Base-by-base conservation (phyloP, 2,329 filamentous ascomycete species). In the Nothophoma quercina region DNA sequence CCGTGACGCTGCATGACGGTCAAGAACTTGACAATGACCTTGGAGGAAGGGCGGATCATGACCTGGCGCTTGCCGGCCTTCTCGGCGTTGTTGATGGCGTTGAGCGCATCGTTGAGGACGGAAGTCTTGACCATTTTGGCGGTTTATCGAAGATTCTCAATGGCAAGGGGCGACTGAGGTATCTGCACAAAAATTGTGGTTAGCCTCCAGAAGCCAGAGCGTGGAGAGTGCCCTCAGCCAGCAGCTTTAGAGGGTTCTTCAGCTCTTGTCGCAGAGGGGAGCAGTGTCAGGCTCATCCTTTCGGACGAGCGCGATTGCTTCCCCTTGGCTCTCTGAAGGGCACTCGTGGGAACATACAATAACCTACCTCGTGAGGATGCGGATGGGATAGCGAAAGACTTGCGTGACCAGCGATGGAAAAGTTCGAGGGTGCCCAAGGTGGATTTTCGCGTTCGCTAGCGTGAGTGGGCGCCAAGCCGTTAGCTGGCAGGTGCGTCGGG, bases 11-110 rank as follows among this genome's bases (percentile, higher is more conserved):
- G 95, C 95, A 99, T 99, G 80, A 98, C 93, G 78, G 86, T 86
- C 78, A 99, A 86, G 88, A 98, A 99, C 88, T 98, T 98, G 76
- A 99, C 98, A 75, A 99, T 99, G 85, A 99, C 95, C 90, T 99
- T 99, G 81, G 95, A 98, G 80, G 87, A 90, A 73, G 96, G 95
- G 76, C 93, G 88, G 86, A 99, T 97, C 80, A 99, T 77, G 78
- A 98, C 95, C 85, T 99, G 95, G 78, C 95, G 93, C 90, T 98
- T 98, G 84, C 95, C 95, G 73, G 90, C 85, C 90, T 99, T 98
- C 88, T 99, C 96, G 86, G 95, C 95, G 82, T 99, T 99, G 92
- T 99, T 99, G 89, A 99, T 98, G 85, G 88, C 69, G 58, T 96
- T 96, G 76, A 97, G 90, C 79, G 91, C 92, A 89, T 99, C 95